phyloP scores from a whole-genome alignment of 2,329 filamentous ascomycete species.

The Colletotrichum caudatum region DNA sequence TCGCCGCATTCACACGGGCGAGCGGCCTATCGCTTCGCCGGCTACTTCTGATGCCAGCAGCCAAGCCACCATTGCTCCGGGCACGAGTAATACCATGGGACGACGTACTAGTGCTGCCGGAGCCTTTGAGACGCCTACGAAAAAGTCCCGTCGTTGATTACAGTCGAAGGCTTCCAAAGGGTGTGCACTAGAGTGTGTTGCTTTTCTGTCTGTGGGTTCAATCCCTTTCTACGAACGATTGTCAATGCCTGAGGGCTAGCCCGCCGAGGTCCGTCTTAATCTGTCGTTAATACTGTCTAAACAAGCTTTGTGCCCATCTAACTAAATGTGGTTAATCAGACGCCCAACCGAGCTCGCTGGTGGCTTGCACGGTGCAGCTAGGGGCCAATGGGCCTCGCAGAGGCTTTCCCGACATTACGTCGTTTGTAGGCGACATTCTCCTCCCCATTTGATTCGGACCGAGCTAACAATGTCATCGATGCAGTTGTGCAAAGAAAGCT shows the following conservation, averaged over 20 bases:
- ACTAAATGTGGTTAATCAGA: not conserved
- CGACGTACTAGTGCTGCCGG: not conserved
- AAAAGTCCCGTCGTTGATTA: not conserved
- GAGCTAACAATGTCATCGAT: not conserved
- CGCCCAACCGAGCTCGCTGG: not conserved
- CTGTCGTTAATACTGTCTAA: not conserved
- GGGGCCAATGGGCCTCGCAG: not conserved
- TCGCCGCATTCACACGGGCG: not conserved
- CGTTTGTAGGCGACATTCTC: not conserved
- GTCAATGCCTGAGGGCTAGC: too few relatives aligned
- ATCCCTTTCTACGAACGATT: too few relatives aligned
- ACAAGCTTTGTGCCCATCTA: not conserved
- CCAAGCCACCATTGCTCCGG: too few relatives aligned
- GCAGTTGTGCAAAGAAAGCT: not conserved
- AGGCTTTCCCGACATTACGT: too few relatives aligned
- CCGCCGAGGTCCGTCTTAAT: not conserved
- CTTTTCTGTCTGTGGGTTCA: too few relatives aligned
- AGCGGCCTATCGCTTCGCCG: not conserved
- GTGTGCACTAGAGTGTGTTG: not conserved
- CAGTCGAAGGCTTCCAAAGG: not conserved
- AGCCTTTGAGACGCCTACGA: not conserved
- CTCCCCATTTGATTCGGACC: not conserved
- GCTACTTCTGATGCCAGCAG: not conserved
- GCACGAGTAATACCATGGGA: not conserved
- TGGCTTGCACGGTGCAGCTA: too few relatives aligned